Conservation (phyloP, 345 rosid genomes). For the Euphorbia pulcherrima region DNA sequence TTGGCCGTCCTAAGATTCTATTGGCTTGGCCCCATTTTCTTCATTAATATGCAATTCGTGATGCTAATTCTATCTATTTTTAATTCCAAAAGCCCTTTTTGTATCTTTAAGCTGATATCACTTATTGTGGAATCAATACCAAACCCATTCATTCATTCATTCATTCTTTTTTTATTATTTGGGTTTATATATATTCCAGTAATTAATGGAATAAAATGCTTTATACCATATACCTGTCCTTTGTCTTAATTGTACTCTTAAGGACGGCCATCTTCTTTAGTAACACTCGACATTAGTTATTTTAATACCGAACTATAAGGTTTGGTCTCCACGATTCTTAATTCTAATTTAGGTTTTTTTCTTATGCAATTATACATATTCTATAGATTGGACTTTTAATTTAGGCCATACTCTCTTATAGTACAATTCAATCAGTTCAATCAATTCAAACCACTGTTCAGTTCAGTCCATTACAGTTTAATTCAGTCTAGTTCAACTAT, state of each 20-base stretch:
- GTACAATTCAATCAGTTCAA: no score
- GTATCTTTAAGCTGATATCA: slow-evolving; percentile 12
- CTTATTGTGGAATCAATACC: slow-evolving; percentile 24
- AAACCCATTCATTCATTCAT: slow-evolving; percentile 29
- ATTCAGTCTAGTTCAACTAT: no score
- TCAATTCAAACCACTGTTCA: no score
- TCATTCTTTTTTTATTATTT: neutral
- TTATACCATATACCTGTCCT: slow-evolving; percentile 7
- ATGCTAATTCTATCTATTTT: neutral
- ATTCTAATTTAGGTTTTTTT: no score
- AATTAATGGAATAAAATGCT: neutral
- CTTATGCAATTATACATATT: no score
- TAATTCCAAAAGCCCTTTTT: neutral
- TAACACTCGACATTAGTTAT: no score
- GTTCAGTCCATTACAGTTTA: no score
- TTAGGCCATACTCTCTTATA: no score
- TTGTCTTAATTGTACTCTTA: slow-evolving; percentile 9
- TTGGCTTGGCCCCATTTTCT: slow-evolving; percentile 11
- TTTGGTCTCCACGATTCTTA: no score
- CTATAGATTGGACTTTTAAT: no score
- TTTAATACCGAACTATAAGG: neutral
- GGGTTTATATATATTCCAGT: no score
- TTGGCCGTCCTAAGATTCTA: slow-evolving; percentile 55
- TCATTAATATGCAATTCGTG: neutral
- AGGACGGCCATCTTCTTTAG: no score